Percentiles rank a stretch among this genome's conserved stretches.
phyloP scores from a whole-genome alignment of 2,329 filamentous ascomycete species.

The Fusarium udum region DNA sequence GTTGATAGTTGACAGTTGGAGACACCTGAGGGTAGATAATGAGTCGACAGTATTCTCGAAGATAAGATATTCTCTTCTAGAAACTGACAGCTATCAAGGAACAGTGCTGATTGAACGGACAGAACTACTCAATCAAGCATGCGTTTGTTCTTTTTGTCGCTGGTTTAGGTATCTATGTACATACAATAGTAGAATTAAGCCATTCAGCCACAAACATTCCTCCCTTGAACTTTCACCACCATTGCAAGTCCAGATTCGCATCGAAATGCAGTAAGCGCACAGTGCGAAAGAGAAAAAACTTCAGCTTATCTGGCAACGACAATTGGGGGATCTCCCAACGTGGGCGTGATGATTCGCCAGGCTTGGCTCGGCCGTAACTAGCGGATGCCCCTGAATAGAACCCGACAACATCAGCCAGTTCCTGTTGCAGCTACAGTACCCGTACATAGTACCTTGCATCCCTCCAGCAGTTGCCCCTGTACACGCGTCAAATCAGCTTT shows the following conservation, averaged over 20 bases:
- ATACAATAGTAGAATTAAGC: neutral
- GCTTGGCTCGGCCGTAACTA: conserved; percentile 24
- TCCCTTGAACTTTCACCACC: conserved; percentile 14
- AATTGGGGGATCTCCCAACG: conserved; percentile 44
- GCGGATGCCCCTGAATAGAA: conserved; percentile 39
- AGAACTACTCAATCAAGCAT: neutral
- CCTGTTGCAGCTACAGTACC: conserved; percentile 5
- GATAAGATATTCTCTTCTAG: neutral
- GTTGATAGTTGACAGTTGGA: neutral
- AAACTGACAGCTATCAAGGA: neutral
- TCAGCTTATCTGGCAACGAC: conserved; percentile 32
- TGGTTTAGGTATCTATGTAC: neutral
- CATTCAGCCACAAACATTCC: conserved; percentile 26
- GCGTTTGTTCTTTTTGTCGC: neutral
- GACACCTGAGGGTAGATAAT: neutral
- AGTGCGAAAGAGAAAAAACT: conserved; percentile 19
- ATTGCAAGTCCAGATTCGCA: conserved; percentile 4
- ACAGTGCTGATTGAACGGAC: neutral
- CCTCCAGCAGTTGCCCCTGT: conserved; percentile 26
- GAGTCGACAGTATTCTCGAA: neutral
- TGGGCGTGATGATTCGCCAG: conserved; percentile 49
- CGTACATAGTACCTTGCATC: conserved; percentile 31
- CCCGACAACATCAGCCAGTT: conserved; percentile 23
- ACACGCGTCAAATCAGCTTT: conserved; percentile 36
- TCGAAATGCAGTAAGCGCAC: conserved; percentile 25